Conservation (phyloP, 2,329 filamentous ascomycete species). For the Tolypocladium album region DNA sequence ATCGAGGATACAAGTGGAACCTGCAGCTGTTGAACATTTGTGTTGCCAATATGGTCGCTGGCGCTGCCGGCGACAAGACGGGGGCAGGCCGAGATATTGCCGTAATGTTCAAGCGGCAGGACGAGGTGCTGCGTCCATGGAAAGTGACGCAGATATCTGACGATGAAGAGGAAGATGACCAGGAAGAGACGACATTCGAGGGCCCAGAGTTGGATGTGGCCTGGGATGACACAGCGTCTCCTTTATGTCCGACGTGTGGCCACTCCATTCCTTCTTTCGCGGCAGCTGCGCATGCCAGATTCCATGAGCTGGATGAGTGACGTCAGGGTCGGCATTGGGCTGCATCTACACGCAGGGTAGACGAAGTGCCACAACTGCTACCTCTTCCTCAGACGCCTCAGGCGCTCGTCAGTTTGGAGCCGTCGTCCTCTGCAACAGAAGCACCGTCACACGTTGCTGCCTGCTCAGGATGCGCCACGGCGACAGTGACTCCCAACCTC, state of each 20-base stretch:
- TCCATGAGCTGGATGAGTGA: conserved; percentile 19
- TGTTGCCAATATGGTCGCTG: conserved; percentile 69
- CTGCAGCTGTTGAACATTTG: conserved; percentile 78
- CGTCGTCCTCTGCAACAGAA: background rate
- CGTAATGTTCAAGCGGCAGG: conserved; percentile 71
- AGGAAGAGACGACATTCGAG: conserved; percentile 4
- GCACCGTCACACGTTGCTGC: background rate
- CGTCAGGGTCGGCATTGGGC: too few species aligned
- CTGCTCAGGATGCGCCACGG: background rate
- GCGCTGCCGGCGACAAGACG: conserved; percentile 36
- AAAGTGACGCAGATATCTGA: conserved; percentile 32
- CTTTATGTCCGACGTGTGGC: conserved; percentile 36
- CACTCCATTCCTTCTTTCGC: conserved; percentile 46
- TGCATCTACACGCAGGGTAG: background rate
- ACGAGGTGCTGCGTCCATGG: conserved; percentile 58
- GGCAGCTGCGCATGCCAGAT: conserved; percentile 39
- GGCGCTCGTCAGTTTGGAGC: background rate
- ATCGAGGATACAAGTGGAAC: conserved; percentile 59
- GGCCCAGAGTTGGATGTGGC: conserved; percentile 8
- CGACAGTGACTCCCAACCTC: background rate
- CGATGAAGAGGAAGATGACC: conserved; percentile 14
- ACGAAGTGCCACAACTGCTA: background rate
- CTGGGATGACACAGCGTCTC: conserved; percentile 21
- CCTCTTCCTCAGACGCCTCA: background rate
- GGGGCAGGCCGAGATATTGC: conserved; percentile 66